Evolutionary conservation across 768 basidiomycete species (phyloP), one percentile per base, ranked within the genome.

Genomic region (Leccinum boreale): DNA sequence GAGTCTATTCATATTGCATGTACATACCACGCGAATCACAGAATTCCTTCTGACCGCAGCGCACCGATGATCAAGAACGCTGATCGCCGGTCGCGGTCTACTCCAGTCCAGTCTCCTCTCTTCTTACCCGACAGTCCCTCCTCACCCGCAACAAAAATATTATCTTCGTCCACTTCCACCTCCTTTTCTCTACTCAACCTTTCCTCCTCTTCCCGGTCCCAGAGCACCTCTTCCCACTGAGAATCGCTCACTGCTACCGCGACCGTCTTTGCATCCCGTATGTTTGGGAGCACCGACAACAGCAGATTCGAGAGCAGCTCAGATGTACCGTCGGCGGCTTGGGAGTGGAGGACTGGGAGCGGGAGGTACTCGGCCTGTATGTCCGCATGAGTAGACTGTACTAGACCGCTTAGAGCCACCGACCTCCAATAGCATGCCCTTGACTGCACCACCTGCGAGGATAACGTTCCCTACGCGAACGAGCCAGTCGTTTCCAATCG

Each of bases 381-480:
- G 12, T 44, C 17, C 5, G 31, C 11, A 29, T 53, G 31, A 65
- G 54, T 39, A 55, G 61, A 46, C 4, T 21, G 31, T 7, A 4
- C 17, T 55, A 33, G 52, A 55, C 52, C 35, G 56, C 49, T 19
- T 19, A 5, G 33, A 44, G 29, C 19, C 28, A 60, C 73, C 58
- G 58, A 89, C 90, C 84, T 93, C 90, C 26, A 93, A 75, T 42
- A 93, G 77, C 87, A 93, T 90, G n/a, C 90, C 90, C 65, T 85
- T 90, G 4, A 88, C 78, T 6, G 82, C 83, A 31, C 90, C 89
- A 21, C 89, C 89, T 21, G 87, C 82, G 19, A 90, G 75, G 45
- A 84, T 79, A 36, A 93, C 90, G 70, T 90, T 90, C 9, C 90
- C 90, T 33, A 85, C 83, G 15, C 90, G 80, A 9, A 93, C 86